Conservation (phyloP, 2,329 filamentous ascomycete genomes). For the Alternaria novae-zelandiae region DNA sequence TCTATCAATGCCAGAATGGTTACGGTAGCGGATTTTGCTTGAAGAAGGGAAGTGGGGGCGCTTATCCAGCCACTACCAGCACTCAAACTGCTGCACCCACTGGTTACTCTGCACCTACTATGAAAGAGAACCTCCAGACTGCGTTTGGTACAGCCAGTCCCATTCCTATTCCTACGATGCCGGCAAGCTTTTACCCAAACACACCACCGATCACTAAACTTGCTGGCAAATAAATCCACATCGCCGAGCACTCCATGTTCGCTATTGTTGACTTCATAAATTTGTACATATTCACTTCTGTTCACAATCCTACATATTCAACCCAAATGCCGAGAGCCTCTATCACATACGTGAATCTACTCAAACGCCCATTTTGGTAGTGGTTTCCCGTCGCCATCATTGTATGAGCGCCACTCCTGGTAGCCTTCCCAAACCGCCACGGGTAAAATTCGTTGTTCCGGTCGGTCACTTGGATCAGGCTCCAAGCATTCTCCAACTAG, state of each 20-base stretch:
- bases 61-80: slow-evolving; percentile 44
- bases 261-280: not conserved
- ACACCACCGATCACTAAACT: slow-evolving; percentile 41
- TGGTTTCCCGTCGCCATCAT: not conserved
- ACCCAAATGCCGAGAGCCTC: not conserved
- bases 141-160: slow-evolving; percentile 40
- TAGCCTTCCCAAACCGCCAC: slow-evolving; percentile 1
- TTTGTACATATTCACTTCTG: not conserved
- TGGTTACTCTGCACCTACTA: slow-evolving; percentile 48
- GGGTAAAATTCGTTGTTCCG: not conserved
- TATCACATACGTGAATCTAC: not conserved
- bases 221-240: slow-evolving; percentile 20
- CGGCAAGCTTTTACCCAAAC: slow-evolving; percentile 50
- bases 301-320: not conserved
- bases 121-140: slow-evolving; percentile 42
- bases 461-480: not conserved
- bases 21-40: slow-evolving; percentile 59
- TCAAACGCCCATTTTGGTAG: slow-evolving; percentile 5
- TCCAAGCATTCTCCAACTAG: not conserved
- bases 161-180: slow-evolving; percentile 53
- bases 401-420: not conserved
- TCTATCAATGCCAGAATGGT: slow-evolving; percentile 57
- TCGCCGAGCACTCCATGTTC: not conserved
- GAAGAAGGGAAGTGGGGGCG: slow-evolving; percentile 34
- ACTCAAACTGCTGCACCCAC: slow-evolving; percentile 47